Percentiles rank a stretch among this genome's conserved stretches.
Evolutionary conservation across 2,329 filamentous ascomycete species (phyloP).

Genomic region (Lachnellula hyalina): DNA sequence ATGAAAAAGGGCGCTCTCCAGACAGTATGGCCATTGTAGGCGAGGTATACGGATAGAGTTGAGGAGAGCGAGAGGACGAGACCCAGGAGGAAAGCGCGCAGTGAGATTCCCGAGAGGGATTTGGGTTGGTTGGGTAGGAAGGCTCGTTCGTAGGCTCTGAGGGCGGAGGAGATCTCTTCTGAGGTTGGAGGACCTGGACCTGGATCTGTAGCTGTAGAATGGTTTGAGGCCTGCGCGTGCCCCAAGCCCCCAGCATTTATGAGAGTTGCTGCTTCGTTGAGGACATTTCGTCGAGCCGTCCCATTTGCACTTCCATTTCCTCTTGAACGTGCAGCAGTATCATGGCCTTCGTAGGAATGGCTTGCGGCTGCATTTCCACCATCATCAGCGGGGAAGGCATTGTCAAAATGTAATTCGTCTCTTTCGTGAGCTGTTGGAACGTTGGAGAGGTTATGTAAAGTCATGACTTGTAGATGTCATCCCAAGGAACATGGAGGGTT

Average conservation of each 20-base stretch:
- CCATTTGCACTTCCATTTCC: neutral
- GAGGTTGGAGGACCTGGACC: neutral
- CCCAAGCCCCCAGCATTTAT: constrained; percentile 1
- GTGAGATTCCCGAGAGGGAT: constrained; percentile 35
- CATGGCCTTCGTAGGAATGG: neutral
- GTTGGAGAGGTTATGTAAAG: neutral
- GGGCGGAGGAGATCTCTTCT: constrained; percentile 18
- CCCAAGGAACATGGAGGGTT: too few species aligned
- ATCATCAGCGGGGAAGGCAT: neutral
- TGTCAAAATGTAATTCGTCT: neutral
- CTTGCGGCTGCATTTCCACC: neutral
- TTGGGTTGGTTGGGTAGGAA: constrained; percentile 24
- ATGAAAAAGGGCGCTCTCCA: constrained; percentile 66
- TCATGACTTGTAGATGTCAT: neutral
- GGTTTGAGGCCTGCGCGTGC: neutral
- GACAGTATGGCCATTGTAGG: constrained; percentile 26
- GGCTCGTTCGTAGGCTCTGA: constrained; percentile 25
- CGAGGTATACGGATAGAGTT: constrained; percentile 22
- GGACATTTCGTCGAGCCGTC: constrained; percentile 2
- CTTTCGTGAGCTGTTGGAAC: neutral
- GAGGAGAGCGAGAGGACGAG: constrained; percentile 17
- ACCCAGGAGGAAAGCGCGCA: constrained; percentile 33
- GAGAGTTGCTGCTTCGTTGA: neutral
- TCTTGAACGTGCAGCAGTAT: neutral
- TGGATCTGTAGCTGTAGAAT: neutral